Conservation (phyloP, 1,139 yeast species). For the Geotrichum restrictum region DNA sequence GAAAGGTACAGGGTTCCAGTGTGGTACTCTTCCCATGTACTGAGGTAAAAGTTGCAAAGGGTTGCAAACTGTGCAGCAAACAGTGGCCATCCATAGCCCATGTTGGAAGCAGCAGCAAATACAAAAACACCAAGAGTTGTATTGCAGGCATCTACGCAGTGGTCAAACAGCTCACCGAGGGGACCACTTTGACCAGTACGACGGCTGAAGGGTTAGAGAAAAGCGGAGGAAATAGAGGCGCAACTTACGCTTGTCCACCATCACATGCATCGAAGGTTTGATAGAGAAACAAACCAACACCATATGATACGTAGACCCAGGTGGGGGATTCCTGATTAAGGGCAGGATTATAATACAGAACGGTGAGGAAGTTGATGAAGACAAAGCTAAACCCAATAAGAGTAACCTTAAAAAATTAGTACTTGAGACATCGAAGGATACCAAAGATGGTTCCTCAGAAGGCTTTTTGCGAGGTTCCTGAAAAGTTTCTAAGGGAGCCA, state of each 20-base stretch:
- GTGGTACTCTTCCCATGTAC: slow-evolving; percentile 96
- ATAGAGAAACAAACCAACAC: slow-evolving; percentile 79
- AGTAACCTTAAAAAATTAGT: slow-evolving; percentile 52
- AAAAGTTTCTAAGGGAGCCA: no score
- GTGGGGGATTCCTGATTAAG: slow-evolving; percentile 58
- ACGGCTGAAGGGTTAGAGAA: slow-evolving; percentile 33
- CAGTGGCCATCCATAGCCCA: slow-evolving; percentile 65
- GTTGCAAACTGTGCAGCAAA: slow-evolving; percentile 70
- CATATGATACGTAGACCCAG: slow-evolving; percentile 80
- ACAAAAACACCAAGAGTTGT: slow-evolving; percentile 75
- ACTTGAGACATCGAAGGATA: no score
- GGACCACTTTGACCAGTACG: slow-evolving; percentile 95
- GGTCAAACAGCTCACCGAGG: slow-evolving; percentile 89
- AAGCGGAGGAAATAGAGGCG: neutral
- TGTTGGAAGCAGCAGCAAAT: slow-evolving; percentile 66
- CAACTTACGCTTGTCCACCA: slow-evolving; percentile 76
- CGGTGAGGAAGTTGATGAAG: slow-evolving; percentile 57
- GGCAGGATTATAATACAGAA: slow-evolving; percentile 70
- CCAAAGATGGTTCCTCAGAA: slow-evolving; percentile 43
- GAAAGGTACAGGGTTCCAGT: slow-evolving; percentile 80
- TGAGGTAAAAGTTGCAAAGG: slow-evolving; percentile 71
- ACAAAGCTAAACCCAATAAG: slow-evolving; percentile 72
- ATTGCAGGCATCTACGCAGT: slow-evolving; percentile 84
- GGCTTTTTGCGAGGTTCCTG: no score
- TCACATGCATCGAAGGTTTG: slow-evolving; percentile 97